Conservation (phyloP, 495 filamentous ascomycete species). For the Umbilicaria muhlenbergii region DNA sequence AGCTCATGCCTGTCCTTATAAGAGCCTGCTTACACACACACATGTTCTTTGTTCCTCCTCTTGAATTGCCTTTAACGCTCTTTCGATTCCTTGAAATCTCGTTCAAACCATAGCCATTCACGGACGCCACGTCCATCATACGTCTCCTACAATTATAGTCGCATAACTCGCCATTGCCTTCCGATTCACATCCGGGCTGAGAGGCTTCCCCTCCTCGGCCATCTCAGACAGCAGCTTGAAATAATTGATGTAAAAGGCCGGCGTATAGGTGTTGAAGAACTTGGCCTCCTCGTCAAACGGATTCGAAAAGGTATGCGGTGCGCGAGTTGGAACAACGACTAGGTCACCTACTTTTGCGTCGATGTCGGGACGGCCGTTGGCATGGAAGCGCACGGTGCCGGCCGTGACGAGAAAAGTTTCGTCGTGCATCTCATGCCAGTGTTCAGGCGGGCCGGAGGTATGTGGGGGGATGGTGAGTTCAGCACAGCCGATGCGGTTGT, state of each 20-base stretch:
- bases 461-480: slow-evolving; percentile 28
- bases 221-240: slow-evolving; percentile 27
- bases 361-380: slow-evolving; percentile 24
- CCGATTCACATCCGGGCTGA: slow-evolving; percentile 23
- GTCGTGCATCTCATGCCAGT: slow-evolving; percentile 38
- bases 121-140: no score
- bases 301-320: slow-evolving; percentile 38
- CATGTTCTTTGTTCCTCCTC: no score
- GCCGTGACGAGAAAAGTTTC: slow-evolving; percentile 35
- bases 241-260: no score
- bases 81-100: no score
- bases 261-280: slow-evolving; percentile 41
- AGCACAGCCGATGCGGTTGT: slow-evolving; percentile 30
- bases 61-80: no score
- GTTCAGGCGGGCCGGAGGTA: slow-evolving; percentile 27
- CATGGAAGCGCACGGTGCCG: no score
- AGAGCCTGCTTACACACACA: no score
- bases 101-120: no score
- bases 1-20: no score
- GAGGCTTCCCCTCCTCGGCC: slow-evolving; percentile 16
- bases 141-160: slow-evolving; percentile 7
- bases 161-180: slow-evolving; percentile 29
- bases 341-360: slow-evolving; percentile 33
- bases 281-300: slow-evolving; percentile 33
- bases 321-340: slow-evolving; percentile 33